Percentiles rank a stretch among this genome's conserved stretches.
phyloP scores from a whole-genome alignment of 1,284 basidiomycete species.

The Wolfiporia cocos region DNA sequence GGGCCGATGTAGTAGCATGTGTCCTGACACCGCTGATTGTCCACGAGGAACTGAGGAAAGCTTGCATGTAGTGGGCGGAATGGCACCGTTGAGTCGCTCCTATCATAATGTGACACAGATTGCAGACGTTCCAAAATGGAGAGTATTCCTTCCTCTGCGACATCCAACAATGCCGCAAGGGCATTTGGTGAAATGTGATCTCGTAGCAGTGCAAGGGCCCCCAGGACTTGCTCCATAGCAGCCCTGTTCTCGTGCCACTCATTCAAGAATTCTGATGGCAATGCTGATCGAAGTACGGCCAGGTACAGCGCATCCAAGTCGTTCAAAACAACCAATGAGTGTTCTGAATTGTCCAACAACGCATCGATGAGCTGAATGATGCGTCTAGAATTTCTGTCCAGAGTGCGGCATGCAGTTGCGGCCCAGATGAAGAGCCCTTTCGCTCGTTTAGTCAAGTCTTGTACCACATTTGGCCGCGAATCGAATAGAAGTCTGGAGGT shows the following conservation, averaged over 20 bases:
- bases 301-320: not conserved
- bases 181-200: conserved; percentile 3
- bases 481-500: not conserved
- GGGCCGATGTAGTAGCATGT: conserved; percentile 1
- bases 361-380: not conserved
- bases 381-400: not conserved
- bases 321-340: not conserved
- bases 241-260: too few species aligned
- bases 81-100: not conserved
- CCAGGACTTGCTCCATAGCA: not conserved
- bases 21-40: not conserved
- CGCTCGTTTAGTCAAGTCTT: not conserved
- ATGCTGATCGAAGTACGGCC: too few species aligned
- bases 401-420: not conserved
- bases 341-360: not conserved
- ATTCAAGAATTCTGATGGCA: not conserved
- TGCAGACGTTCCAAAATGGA: conserved; percentile 1
- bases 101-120: not conserved
- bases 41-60: conserved; percentile 6
- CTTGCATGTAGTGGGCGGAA: conserved; percentile 5
- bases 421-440: not conserved
- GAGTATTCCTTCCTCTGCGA: not conserved
- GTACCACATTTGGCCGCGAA: not conserved
- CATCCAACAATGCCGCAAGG: not conserved
- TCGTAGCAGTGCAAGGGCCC: conserved; percentile 1